Conservation (phyloP, 2,329 filamentous ascomycete genomes). For the Neobulgaria alba region DNA sequence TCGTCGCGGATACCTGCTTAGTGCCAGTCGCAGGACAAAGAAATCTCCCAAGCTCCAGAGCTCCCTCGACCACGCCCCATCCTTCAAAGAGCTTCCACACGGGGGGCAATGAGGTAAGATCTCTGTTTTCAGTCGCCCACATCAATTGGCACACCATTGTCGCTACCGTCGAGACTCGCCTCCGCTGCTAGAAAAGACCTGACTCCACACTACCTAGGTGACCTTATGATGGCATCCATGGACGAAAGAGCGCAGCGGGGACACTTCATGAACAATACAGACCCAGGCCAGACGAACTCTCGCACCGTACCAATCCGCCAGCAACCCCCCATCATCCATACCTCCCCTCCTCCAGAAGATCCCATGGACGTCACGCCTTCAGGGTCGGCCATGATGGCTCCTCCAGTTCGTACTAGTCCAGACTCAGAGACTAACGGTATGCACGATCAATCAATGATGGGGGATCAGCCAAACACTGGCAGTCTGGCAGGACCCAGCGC, state of each 20-base stretch:
- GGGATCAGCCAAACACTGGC: slow-evolving; percentile 31
- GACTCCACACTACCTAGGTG: slow-evolving; percentile 22
- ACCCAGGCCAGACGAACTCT: slow-evolving; percentile 18
- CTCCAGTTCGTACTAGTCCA: slow-evolving; percentile 26
- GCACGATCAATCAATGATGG: slow-evolving; percentile 24
- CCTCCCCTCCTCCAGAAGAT: slow-evolving; percentile 46
- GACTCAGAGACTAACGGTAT: slow-evolving; percentile 28
- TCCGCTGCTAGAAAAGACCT: slow-evolving; percentile 6
- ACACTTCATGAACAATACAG: slow-evolving; percentile 20
- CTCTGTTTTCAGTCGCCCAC: slow-evolving; percentile 5
- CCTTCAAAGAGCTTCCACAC: slow-evolving; percentile 6
- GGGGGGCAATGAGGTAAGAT: slow-evolving; percentile 24
- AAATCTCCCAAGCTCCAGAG: slow-evolving; percentile 10
- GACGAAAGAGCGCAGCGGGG: slow-evolving; percentile 25
- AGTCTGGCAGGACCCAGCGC: slow-evolving; percentile 27
- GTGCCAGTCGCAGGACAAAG: slow-evolving; percentile 20
- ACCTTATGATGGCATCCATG: slow-evolving; percentile 25
- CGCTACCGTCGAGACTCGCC: slow-evolving; percentile 2
- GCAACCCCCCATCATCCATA: slow-evolving; percentile 31
- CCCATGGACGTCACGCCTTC: slow-evolving; percentile 55
- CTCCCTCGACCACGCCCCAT: slow-evolving; percentile 9
- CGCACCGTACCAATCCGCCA: slow-evolving; percentile 42
- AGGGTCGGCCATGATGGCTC: slow-evolving; percentile 34
- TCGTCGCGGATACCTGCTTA: slow-evolving; percentile 25
- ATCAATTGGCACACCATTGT: slow-evolving; percentile 3